Evolutionary conservation across 2,329 filamentous ascomycete species (phyloP).

Genomic region (Fusarium sp.): DNA sequence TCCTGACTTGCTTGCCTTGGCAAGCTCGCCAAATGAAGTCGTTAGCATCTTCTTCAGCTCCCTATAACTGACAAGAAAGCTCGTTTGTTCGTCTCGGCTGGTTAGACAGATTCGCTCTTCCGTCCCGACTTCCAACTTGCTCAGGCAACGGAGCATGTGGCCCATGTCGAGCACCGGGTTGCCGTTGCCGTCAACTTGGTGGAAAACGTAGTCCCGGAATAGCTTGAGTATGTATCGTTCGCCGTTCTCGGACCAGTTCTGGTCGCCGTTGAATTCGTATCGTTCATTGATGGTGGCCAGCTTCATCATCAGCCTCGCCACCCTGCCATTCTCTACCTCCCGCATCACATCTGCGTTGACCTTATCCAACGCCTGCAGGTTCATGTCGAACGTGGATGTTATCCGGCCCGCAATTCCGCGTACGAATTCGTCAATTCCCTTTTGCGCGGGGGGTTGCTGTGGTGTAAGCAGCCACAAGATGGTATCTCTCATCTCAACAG

Average conservation of each 20-base stretch:
- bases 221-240: constrained; percentile 94
- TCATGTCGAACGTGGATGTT: constrained; percentile 79
- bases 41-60: constrained; percentile 80
- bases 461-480: constrained; percentile 85
- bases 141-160: constrained; percentile 87
- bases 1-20: constrained; percentile 58
- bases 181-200: constrained; percentile 89
- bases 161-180: constrained; percentile 87
- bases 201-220: constrained; percentile 97
- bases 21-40: constrained; percentile 69
- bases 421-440: constrained; percentile 84
- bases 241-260: constrained; percentile 89
- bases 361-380: constrained; percentile 83
- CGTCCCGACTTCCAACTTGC: constrained; percentile 90
- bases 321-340: constrained; percentile 90
- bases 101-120: constrained; percentile 89
- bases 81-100: constrained; percentile 90
- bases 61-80: constrained; percentile 89
- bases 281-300: constrained; percentile 90
- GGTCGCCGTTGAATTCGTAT: constrained; percentile 82
- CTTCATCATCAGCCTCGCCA: constrained; percentile 84
- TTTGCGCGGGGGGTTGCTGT: constrained; percentile 65
- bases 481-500: constrained; percentile 80
- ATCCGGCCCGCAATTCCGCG: constrained; percentile 83
- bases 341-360: constrained; percentile 77